Evolutionary conservation across 2,329 filamentous ascomycete genomes (phyloP).

Genomic region (Monosporascus sp.): DNA sequence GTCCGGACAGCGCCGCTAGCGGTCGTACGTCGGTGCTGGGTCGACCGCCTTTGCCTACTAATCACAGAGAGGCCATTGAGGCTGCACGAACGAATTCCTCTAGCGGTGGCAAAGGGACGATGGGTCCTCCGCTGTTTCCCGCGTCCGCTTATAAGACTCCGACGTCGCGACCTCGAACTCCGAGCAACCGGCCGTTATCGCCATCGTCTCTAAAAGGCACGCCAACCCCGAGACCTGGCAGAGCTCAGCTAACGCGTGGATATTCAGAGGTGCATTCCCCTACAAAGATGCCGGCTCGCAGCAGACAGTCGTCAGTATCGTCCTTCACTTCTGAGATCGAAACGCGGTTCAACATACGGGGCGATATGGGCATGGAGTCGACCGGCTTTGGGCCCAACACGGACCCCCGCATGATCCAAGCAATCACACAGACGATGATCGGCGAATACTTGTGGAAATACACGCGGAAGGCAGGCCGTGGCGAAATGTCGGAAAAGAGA

Average conservation of each 20-base stretch:
- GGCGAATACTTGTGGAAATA: constrained; percentile 99
- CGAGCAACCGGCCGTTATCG: constrained; percentile 42
- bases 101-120: constrained; percentile 44
- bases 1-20: constrained; percentile 72
- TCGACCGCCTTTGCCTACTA: constrained; percentile 69
- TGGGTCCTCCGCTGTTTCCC: constrained; percentile 82
- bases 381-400: constrained; percentile 65
- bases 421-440: constrained; percentile 99
- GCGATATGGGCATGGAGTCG: constrained; percentile 48
- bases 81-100: constrained; percentile 61
- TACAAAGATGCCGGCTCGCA: constrained; percentile 34
- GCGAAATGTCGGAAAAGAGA: constrained; percentile 80
- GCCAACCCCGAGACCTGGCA: constrained; percentile 49
- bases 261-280: constrained; percentile 45
- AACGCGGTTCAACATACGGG: constrained; percentile 75
- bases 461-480: constrained; percentile 87
- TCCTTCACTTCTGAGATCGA: constrained; percentile 96
- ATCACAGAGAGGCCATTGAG: constrained; percentile 81
- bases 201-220: constrained; percentile 49
- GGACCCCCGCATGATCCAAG: constrained; percentile 97
- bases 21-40: constrained; percentile 39
- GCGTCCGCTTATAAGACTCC: constrained; percentile 61
- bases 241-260: constrained; percentile 36
- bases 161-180: constrained; percentile 54
- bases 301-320: constrained; percentile 79